These are phyloP conservation scores for Avena eriantha DNA, from an alignment of 176 grass and related monocot genomes.

Conservation along the genomic window DNA sequence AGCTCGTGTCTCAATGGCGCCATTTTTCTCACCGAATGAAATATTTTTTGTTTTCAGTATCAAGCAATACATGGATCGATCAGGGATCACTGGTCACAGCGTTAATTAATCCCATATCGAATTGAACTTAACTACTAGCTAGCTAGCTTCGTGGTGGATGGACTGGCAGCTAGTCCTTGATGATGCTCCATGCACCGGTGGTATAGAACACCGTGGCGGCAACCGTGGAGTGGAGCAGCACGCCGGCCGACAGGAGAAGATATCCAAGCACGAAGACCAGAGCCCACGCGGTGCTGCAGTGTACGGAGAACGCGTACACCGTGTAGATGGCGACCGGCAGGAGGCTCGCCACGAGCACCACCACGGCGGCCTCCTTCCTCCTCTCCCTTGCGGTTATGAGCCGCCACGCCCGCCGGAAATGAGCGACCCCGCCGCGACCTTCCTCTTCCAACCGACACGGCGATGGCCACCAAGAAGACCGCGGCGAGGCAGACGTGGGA, in stretches of 20 bases:
- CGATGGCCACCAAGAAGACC: background rate
- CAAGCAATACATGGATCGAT: background rate
- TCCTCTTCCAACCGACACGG: background rate
- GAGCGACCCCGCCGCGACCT: background rate
- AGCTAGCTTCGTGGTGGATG: background rate
- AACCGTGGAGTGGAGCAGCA: background rate
- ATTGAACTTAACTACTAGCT: background rate
- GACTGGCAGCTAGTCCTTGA: background rate
- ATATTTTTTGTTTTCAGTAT: too few species aligned
- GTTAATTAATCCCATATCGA: background rate
- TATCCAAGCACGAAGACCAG: background rate
- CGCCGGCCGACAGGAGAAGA: background rate
- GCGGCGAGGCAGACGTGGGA: background rate
- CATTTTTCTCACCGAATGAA: too few species aligned
- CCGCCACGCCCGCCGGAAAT: background rate
- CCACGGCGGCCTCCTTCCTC: slow-evolving; percentile 27
- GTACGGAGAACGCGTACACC: background rate
- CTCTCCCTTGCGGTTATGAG: background rate
- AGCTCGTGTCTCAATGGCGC: too few species aligned
- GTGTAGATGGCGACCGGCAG: background rate
- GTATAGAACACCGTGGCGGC: slow-evolving; percentile 11
- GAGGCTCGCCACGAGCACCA: slow-evolving; percentile 13
- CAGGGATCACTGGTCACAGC: background rate
- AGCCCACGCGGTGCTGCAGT: background rate
- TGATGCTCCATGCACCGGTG: slow-evolving; percentile 24